phyloP scores from a whole-genome alignment of 208 protist genomes.

The Lotmaria passim region DNA sequence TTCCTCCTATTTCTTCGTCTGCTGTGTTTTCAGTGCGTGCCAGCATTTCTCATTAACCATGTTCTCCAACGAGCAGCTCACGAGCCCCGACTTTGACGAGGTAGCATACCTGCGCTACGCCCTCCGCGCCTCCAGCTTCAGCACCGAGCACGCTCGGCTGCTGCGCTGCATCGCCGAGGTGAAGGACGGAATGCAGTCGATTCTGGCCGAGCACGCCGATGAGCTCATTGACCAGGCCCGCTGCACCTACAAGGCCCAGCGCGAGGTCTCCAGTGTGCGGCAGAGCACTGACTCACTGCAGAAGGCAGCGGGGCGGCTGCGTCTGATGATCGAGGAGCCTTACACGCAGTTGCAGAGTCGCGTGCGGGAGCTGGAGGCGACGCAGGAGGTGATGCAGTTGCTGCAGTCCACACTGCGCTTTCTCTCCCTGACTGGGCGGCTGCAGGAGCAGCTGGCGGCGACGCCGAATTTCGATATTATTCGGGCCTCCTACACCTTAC shows the following conservation, averaged over 20 bases:
- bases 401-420: constrained; percentile 66
- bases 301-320: constrained; percentile 56
- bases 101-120: constrained; percentile 78
- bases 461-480: constrained; percentile 42
- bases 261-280: constrained; percentile 51
- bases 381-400: constrained; percentile 45
- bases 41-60: constrained; percentile 26
- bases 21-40: no score
- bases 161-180: constrained; percentile 53
- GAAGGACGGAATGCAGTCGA: constrained; percentile 48
- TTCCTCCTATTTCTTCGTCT: neutral
- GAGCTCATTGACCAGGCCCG: constrained; percentile 68
- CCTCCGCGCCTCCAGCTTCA: constrained; percentile 51
- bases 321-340: constrained; percentile 74
- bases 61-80: constrained; percentile 73
- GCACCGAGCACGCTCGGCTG: constrained; percentile 60
- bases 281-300: constrained; percentile 59
- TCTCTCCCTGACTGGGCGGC: constrained; percentile 48
- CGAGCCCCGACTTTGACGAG: constrained; percentile 78
- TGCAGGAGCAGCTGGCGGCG: constrained; percentile 50
- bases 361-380: constrained; percentile 70
- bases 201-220: constrained; percentile 65
- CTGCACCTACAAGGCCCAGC: constrained; percentile 58
- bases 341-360: constrained; percentile 53
- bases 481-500: constrained; percentile 64